Evolutionary conservation across 306 rosid genomes (phyloP).

Genomic region (Gillenia trifoliata): DNA sequence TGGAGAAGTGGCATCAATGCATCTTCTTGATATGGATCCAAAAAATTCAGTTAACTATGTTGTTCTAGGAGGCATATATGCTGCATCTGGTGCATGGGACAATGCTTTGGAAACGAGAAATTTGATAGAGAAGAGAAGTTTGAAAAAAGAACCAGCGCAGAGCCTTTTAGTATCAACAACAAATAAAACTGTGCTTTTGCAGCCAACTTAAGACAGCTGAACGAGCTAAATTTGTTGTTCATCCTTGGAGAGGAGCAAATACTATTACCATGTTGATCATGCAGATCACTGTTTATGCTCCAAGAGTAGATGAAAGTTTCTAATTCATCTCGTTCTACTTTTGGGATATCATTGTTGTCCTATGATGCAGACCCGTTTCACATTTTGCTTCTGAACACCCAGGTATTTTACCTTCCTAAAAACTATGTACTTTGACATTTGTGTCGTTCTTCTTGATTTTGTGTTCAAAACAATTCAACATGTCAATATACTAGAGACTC

Average conservation of each 20-base stretch:
- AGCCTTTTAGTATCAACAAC: slow-evolving; percentile 23
- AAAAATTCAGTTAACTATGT: slow-evolving; percentile 23
- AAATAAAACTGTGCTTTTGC: background rate
- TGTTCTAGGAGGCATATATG: slow-evolving; percentile 31
- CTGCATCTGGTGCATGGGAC: slow-evolving; percentile 33
- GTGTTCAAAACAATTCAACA: background rate
- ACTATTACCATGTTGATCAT: background rate
- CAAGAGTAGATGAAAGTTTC: background rate
- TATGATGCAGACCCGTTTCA: background rate
- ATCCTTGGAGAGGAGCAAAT: background rate
- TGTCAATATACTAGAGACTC: background rate
- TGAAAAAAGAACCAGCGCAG: slow-evolving; percentile 25
- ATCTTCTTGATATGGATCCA: slow-evolving; percentile 25
- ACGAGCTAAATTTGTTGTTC: background rate
- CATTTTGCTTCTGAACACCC: background rate
- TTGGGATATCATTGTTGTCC: background rate
- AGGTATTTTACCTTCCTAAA: background rate
- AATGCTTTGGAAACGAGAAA: slow-evolving; percentile 20
- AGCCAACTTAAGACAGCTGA: background rate
- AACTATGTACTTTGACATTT: background rate
- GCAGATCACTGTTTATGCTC: background rate
- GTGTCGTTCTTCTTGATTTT: background rate
- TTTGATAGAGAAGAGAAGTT: slow-evolving; percentile 5
- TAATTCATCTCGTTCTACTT: background rate
- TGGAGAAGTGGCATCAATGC: slow-evolving; percentile 28